Conservation (phyloP, 345 rosid genomes). For the Bruguiera sexangula region DNA sequence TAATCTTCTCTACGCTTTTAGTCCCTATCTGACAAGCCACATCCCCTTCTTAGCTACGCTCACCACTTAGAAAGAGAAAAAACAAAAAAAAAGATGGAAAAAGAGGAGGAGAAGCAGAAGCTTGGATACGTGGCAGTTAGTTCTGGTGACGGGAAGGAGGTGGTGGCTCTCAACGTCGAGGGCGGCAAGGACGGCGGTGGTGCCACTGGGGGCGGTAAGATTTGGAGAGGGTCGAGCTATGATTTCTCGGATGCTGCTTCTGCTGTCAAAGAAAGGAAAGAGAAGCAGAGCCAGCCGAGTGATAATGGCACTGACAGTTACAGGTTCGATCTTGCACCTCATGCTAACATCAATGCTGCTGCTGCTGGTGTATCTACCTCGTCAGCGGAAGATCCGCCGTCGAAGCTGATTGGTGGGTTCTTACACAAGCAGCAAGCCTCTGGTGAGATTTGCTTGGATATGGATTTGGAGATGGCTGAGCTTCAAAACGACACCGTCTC, state of each 20-base stretch:
- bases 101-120: no score
- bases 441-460: constrained; percentile 64
- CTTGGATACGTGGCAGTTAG: constrained; percentile 15
- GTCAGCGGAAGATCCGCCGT: constrained; percentile 56
- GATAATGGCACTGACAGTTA: constrained; percentile 8
- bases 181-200: constrained; percentile 25
- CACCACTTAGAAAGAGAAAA: no score
- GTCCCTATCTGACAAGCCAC: no score
- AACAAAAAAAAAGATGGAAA: no score
- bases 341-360: not conserved
- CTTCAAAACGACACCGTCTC: constrained; percentile 25
- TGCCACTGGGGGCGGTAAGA: constrained; percentile 21
- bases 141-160: constrained; percentile 35
- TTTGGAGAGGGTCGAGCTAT: constrained; percentile 66
- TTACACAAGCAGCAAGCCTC: constrained; percentile 68
- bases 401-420: constrained; percentile 65
- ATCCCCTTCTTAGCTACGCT: no score
- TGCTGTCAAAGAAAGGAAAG: constrained; percentile 18
- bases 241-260: constrained; percentile 37
- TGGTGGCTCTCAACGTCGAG: constrained; percentile 36
- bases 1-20: no score
- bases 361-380: not conserved
- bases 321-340: constrained; percentile 34
- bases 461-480: constrained; percentile 74
- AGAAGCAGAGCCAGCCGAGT: not conserved